Evolutionary conservation across 805 yeast species (phyloP), one percentile per base, ranked within the genome.

Genomic region (Candida xyloterini): DNA sequence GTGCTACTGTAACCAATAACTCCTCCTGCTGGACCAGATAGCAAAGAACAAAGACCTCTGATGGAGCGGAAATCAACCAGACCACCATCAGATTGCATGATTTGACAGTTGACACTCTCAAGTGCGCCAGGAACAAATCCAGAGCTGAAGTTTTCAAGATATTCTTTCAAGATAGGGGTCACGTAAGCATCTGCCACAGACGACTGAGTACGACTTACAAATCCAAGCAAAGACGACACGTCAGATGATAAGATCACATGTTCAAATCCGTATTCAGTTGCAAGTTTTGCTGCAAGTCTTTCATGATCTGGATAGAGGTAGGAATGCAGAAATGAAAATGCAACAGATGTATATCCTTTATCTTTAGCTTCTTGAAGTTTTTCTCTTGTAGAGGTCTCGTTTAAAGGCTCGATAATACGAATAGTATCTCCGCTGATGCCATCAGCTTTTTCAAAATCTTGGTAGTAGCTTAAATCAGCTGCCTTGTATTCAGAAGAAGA

Each of bases 1-100:
- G 95, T 84, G 0, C 97, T 89, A 0, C 95, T 84, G 53, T 79
- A 85, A 0, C 97, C 98, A 22, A 90, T 95, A 42, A 90, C 95
- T 32, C 98, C 98, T 22, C 97, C 98, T n/a, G 97, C 98, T 3
- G 98, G 98, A 2, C 98, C 98, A 1, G 96, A 87, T 23, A 90
- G 64, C 31, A 90, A 82, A 2, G 97, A 95, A 50, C 79, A 74
- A 24, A 90, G 67, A 1, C 98, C 98, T 0, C 95, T 80, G 60
- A 90, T 89, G 35, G 76, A 72, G 16, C 75, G 67, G 56, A 91
- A 87, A 39, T 87, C 85, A 13, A 90, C 87, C 43, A 90, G 72
- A 3, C 97, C 98, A 42, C 98, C 98, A 58, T 90, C 95, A 10
- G 95, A 84, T 62, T 90, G 95, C 97, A 90, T 90, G 61, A 91